Evolutionary conservation across 345 rosid species (phyloP).

Genomic region (Aurinia saxatilis): DNA sequence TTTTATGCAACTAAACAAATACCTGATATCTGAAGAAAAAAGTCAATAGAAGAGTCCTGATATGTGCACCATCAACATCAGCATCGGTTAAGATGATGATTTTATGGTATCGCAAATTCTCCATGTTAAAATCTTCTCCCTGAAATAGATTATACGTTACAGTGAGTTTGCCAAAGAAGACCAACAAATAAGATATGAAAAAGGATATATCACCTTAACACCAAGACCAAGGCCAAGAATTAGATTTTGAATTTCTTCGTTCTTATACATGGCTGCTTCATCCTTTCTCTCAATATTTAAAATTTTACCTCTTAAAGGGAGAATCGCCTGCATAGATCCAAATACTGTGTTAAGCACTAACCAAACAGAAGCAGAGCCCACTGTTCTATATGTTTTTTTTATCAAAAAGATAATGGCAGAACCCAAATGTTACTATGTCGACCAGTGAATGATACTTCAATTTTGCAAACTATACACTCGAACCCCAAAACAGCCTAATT

Average conservation of each 20-base stretch:
- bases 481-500: not conserved
- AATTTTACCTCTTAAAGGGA: constrained; percentile 95
- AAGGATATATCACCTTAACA: constrained; percentile 54
- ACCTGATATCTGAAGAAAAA: constrained; percentile 99
- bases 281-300: constrained; percentile 90
- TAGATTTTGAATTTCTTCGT: constrained; percentile 93
- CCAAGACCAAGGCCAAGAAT: constrained; percentile 97
- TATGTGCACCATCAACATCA: constrained; percentile 99
- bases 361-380: not conserved
- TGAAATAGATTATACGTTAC: constrained; percentile 24
- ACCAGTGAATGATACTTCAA: not conserved
- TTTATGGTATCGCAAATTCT: constrained; percentile 83
- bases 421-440: not conserved
- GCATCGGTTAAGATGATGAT: constrained; percentile 98
- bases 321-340: constrained; percentile 69
- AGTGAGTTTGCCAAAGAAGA: constrained; percentile 1
- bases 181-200: not conserved
- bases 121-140: constrained; percentile 93
- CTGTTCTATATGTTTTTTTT: not conserved
- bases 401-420: not conserved
- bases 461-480: not conserved
- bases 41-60: constrained; percentile 81
- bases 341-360: constrained; percentile 2
- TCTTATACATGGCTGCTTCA: constrained; percentile 98
- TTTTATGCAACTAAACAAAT: not conserved